These are phyloP conservation scores for Teunomyces atbi DNA, from an alignment of 805 yeast genomes.

Conservation along the genomic window DNA sequence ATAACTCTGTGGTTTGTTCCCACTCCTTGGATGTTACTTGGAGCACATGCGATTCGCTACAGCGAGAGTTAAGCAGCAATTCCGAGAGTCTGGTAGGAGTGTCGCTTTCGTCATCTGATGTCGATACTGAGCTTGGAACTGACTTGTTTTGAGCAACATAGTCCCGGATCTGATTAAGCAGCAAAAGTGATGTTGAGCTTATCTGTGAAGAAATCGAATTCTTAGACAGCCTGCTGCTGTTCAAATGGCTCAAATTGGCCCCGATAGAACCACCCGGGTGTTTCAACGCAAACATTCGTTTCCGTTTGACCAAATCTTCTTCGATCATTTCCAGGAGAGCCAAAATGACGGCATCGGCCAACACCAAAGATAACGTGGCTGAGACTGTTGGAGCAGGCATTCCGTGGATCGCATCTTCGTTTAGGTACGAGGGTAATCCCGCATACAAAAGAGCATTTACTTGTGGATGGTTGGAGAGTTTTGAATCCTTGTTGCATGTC, in stretches of 20 bases:
- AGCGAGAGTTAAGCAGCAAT: neutral
- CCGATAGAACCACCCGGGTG: constrained; percentile 97
- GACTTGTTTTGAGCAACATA: constrained; percentile 1
- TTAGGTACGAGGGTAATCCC: constrained; percentile 54
- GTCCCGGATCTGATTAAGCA: constrained; percentile 10
- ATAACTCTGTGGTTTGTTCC: constrained; percentile 8
- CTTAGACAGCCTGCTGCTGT: constrained; percentile 19
- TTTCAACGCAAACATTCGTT: constrained; percentile 58
- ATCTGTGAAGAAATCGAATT: constrained; percentile 13
- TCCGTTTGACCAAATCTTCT: constrained; percentile 52
- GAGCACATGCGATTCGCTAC: constrained; percentile 2
- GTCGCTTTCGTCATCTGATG: constrained; percentile 24
- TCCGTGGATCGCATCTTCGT: constrained; percentile 69
- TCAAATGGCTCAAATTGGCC: constrained; percentile 36
- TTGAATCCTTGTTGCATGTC: constrained; percentile 60
- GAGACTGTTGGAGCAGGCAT: constrained; percentile 86
- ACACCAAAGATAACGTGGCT: constrained; percentile 69
- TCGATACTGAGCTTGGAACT: constrained; percentile 11
- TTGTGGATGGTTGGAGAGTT: constrained; percentile 50
- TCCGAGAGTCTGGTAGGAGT: neutral
- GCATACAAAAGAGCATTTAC: constrained; percentile 57
- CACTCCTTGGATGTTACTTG: constrained; percentile 3
- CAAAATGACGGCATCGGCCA: constrained; percentile 76
- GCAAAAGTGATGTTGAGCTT: constrained; percentile 12
- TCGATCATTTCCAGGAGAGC: constrained; percentile 70